These are phyloP conservation scores for Coemansia sp. DNA, from an alignment of 192 early-diverging fungal species.

Conservation along the genomic window DNA sequence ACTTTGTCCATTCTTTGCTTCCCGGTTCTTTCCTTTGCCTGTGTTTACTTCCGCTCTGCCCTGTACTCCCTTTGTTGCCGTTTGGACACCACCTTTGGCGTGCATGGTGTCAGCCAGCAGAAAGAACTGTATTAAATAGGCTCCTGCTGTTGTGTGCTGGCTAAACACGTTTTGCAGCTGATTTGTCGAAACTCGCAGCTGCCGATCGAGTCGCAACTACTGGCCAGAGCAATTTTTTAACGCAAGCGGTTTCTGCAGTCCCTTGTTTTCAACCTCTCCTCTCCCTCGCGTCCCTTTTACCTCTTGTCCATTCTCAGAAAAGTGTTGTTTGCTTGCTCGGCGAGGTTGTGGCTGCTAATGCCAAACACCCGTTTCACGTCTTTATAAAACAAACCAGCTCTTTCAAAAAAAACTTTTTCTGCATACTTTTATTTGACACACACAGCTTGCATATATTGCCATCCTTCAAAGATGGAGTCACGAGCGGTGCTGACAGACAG, in stretches of 20 bases:
- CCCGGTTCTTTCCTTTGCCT: too few species aligned
- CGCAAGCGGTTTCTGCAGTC: neutral
- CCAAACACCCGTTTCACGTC: neutral
- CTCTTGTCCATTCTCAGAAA: neutral
- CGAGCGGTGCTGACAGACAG: neutral
- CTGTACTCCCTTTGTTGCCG: neutral
- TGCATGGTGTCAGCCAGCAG: neutral
- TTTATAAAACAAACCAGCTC: neutral
- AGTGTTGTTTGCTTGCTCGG: neutral
- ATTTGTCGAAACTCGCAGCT: neutral
- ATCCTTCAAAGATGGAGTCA: neutral
- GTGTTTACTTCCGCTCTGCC: neutral
- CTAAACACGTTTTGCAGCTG: neutral
- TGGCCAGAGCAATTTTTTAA: neutral
- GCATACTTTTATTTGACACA: neutral
- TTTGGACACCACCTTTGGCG: neutral
- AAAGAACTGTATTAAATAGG: neutral
- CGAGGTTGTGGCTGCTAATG: neutral
- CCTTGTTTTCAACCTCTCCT: neutral
- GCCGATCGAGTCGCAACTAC: neutral
- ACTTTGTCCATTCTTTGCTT: neutral
- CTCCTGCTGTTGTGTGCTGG: neutral
- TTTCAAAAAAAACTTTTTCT: neutral
- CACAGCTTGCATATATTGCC: conserved; percentile 5
- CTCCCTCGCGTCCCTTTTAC: neutral